These are phyloP conservation scores for Ambrosiella beaveri DNA, from an alignment of 2,329 filamentous ascomycete genomes.

Conservation along the genomic window DNA sequence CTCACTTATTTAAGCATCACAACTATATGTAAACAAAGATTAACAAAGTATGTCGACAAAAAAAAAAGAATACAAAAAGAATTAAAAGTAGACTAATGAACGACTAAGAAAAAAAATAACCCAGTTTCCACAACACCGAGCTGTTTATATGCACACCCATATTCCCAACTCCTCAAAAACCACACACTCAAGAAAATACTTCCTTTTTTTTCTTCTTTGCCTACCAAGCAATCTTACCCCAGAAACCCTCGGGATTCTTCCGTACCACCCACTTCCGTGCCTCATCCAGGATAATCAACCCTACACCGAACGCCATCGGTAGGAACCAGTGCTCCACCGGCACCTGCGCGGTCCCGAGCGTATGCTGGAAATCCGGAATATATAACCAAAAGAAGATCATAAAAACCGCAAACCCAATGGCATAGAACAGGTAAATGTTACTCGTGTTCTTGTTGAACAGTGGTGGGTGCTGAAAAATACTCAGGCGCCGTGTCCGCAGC, in stretches of 20 bases:
- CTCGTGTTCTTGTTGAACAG: constrained; percentile 63
- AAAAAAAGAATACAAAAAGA: neutral
- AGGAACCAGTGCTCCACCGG: constrained; percentile 63
- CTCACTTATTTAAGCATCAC: neutral
- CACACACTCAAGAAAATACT: neutral
- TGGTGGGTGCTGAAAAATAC: constrained; percentile 74
- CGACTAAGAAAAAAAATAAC: neutral
- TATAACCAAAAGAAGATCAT: constrained; percentile 92
- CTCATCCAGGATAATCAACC: constrained; percentile 38
- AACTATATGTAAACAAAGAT: neutral
- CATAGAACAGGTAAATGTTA: constrained; percentile 96
- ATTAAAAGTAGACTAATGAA: neutral
- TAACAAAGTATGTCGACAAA: neutral
- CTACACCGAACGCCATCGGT: constrained; percentile 48
- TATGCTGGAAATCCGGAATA: constrained; percentile 69
- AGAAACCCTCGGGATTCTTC: constrained; percentile 36
- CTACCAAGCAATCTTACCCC: constrained; percentile 44
- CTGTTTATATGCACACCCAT: constrained; percentile 1
- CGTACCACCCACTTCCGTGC: constrained; percentile 44
- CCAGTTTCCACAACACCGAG: neutral
- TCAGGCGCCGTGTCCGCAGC: constrained; percentile 86
- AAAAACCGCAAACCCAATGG: constrained; percentile 79
- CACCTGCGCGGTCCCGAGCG: constrained; percentile 40
- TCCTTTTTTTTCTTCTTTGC: neutral
- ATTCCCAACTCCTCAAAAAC: neutral